Evolutionary conservation across 2,329 filamentous ascomycete species (phyloP).

Genomic region (Pseudogymnoascus verrucosus): DNA sequence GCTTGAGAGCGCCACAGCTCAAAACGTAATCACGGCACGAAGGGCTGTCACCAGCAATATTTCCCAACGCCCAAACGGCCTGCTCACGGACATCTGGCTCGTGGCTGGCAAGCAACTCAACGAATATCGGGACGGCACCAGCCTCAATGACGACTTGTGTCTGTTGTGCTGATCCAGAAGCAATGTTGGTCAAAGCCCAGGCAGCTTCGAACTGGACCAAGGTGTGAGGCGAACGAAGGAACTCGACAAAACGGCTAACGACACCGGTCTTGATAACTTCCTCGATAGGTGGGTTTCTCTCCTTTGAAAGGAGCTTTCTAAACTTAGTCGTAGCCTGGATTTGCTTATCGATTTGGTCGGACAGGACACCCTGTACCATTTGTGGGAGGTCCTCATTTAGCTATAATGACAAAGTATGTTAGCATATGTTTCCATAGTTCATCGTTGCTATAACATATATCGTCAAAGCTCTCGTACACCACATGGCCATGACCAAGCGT

Average conservation of each 20-base stretch:
- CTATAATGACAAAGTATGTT: slow-evolving; percentile 39
- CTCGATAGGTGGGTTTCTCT: slow-evolving; percentile 98
- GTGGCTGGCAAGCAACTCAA: slow-evolving; percentile 88
- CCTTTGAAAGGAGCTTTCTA: slow-evolving; percentile 94
- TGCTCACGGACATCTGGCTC: slow-evolving; percentile 98
- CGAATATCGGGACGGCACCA: slow-evolving; percentile 95
- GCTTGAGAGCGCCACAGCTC: slow-evolving; percentile 81
- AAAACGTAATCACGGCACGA: slow-evolving; percentile 96
- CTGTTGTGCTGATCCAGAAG: slow-evolving; percentile 91
- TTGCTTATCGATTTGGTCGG: slow-evolving; percentile 95
- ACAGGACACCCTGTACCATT: slow-evolving; percentile 98
- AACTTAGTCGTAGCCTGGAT: slow-evolving; percentile 98
- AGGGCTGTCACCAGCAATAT: slow-evolving; percentile 97
- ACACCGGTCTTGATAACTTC: slow-evolving; percentile 99
- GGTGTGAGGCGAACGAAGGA: slow-evolving; percentile 93
- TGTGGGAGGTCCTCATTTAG: slow-evolving; percentile 95
- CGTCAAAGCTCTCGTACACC: not conserved
- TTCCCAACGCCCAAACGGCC: slow-evolving; percentile 95
- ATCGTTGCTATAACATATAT: slow-evolving; percentile 9
- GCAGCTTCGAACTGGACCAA: slow-evolving; percentile 98
- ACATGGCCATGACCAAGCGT: not conserved
- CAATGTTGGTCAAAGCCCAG: slow-evolving; percentile 98
- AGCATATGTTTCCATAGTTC: slow-evolving; percentile 6
- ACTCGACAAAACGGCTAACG: slow-evolving; percentile 94
- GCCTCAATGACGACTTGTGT: slow-evolving; percentile 99